Evolutionary conservation across 129 eudicot genomes (phyloP).

Genomic region (Saussurea involucrata): DNA sequence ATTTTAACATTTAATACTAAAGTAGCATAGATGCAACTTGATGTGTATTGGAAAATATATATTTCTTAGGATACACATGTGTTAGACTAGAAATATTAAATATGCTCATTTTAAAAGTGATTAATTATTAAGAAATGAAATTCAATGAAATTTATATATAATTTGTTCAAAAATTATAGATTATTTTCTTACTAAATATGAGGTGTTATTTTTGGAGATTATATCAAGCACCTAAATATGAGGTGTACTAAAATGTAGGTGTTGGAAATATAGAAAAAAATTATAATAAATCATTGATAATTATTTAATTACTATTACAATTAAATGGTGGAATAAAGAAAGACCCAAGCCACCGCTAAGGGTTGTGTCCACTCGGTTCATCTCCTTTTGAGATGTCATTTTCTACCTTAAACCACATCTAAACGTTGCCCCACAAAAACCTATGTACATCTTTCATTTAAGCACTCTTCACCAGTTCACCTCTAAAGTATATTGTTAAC

Average conservation of each 20-base stretch:
- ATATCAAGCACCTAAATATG: background rate
- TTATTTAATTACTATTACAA: background rate
- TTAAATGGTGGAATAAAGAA: slow-evolving; percentile 28
- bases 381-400: slow-evolving; percentile 49
- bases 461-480: background rate
- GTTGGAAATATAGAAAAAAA: background rate
- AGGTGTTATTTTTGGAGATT: background rate
- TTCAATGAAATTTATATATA: background rate
- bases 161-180: background rate
- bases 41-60: background rate
- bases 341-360: slow-evolving; percentile 72
- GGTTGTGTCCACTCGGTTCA: slow-evolving; percentile 52
- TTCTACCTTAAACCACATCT: slow-evolving; percentile 62
- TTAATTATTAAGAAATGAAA: too few relatives aligned
- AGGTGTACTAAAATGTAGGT: too few relatives aligned
- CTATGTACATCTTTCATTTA: slow-evolving; percentile 53
- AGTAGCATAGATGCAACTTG: background rate
- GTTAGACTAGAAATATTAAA: background rate
- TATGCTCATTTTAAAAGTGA: too few relatives aligned
- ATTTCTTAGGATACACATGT: background rate
- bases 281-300: background rate
- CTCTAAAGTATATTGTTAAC: background rate
- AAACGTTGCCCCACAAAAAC: slow-evolving; percentile 48
- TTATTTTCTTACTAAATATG: background rate
- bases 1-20: background rate